Conservation (phyloP, 2,329 filamentous ascomycete genomes). For the Colletotrichum sp. region DNA sequence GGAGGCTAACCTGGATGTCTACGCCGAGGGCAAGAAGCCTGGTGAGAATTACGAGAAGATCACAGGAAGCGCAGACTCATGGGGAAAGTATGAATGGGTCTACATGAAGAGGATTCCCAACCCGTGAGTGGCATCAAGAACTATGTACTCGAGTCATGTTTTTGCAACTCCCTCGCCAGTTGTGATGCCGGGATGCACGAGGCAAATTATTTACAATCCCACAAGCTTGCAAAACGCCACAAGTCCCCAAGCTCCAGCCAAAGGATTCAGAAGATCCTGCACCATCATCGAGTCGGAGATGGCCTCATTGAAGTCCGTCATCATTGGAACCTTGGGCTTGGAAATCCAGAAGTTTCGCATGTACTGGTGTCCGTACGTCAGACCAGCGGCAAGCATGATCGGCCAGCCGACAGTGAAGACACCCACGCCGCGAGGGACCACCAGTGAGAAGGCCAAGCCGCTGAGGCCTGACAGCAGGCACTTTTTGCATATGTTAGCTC, state of each 20-base stretch:
- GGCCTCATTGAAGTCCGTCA: slow-evolving; percentile 34
- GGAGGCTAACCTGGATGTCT: not conserved
- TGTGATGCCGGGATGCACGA: not conserved
- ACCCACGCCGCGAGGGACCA: slow-evolving; percentile 7
- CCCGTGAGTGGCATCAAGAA: not conserved
- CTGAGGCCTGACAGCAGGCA: slow-evolving; percentile 24
- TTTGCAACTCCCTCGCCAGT: not conserved
- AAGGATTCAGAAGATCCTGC: slow-evolving; percentile 21
- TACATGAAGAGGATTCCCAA: slow-evolving; percentile 34
- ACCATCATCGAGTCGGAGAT: slow-evolving; percentile 28
- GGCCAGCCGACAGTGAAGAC: slow-evolving; percentile 24
- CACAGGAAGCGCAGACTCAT: slow-evolving; percentile 24
- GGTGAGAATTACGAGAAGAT: not conserved
- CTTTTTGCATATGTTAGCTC: not conserved
- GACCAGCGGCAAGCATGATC: slow-evolving; percentile 17
- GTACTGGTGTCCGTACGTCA: slow-evolving; percentile 25
- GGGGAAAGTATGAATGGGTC: slow-evolving; percentile 25
- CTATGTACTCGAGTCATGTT: not conserved
- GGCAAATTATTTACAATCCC: not conserved
- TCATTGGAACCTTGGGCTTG: slow-evolving; percentile 31
- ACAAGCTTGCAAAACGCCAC: slow-evolving; percentile 26
- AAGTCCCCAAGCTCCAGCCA: slow-evolving; percentile 24
- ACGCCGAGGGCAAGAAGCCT: not conserved
- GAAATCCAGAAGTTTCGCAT: slow-evolving; percentile 32
- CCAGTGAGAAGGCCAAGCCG: slow-evolving; percentile 20